These are phyloP conservation scores for Fomitopsis palustris DNA, from an alignment of 1,284 basidiomycete species.

Conservation along the genomic window DNA sequence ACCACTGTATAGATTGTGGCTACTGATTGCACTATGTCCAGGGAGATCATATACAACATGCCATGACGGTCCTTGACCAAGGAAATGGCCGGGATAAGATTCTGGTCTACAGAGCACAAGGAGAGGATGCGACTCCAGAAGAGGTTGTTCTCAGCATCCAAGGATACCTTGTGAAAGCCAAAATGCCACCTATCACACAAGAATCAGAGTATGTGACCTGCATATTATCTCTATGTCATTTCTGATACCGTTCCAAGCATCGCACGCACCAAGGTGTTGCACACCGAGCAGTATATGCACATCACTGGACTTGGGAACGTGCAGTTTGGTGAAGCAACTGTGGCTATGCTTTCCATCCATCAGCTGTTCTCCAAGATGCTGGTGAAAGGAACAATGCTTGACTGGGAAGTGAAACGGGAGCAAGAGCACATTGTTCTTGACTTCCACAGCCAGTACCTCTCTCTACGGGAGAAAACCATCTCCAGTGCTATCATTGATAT, in stretches of 20 bases:
- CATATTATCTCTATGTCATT: not conserved
- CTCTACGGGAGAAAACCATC: not conserved
- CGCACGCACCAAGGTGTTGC: not conserved
- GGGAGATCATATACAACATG: not conserved
- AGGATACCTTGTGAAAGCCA: not conserved
- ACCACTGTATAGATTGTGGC: not conserved
- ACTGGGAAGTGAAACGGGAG: not conserved
- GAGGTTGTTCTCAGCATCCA: not conserved
- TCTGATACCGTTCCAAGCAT: not conserved
- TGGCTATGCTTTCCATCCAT: not conserved
- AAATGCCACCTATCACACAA: not conserved
- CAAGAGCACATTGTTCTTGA: not conserved
- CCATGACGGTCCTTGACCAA: not conserved
- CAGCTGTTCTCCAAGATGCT: not conserved
- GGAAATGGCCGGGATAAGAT: not conserved
- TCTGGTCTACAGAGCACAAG: not conserved
- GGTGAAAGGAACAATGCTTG: not conserved
- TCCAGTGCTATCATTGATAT: not conserved
- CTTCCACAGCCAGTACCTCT: not conserved
- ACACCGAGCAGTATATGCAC: not conserved
- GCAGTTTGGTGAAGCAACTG: not conserved
- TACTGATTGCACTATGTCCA: not conserved
- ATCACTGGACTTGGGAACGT: not conserved
- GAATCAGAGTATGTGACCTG: not conserved
- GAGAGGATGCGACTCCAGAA: not conserved